Percentiles rank a stretch among this genome's conserved stretches.
Evolutionary conservation across 1,284 basidiomycete genomes (phyloP).

Genomic region (Moesziomyces antarcticus): DNA sequence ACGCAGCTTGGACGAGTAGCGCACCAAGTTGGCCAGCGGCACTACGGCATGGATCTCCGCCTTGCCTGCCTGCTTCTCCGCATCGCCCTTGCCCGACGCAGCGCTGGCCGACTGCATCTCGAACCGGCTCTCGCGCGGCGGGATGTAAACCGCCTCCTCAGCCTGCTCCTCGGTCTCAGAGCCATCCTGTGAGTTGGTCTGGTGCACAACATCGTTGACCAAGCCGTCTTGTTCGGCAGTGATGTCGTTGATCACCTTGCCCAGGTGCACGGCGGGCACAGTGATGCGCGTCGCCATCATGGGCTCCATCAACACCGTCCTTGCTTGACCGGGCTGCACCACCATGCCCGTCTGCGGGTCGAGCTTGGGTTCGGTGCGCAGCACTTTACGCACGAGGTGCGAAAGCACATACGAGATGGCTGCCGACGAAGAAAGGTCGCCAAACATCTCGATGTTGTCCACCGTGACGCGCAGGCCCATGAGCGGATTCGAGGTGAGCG

Average conservation of each 20-base stretch:
- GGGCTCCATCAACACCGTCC: slow-evolving; percentile 63
- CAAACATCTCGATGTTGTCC: slow-evolving; percentile 43
- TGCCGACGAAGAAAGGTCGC: slow-evolving; percentile 48
- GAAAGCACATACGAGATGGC: slow-evolving; percentile 52
- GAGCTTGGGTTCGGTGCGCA: slow-evolving; percentile 28
- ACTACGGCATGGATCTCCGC: slow-evolving; percentile 71
- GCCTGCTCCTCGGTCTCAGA: slow-evolving; percentile 68
- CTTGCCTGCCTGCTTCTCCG: slow-evolving; percentile 22
- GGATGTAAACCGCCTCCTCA: slow-evolving; percentile 76
- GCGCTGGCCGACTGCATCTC: slow-evolving; percentile 74
- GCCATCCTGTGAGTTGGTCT: slow-evolving; percentile 69
- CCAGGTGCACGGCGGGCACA: slow-evolving; percentile 45
- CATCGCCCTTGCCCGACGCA: slow-evolving; percentile 64
- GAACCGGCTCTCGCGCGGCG: slow-evolving; percentile 73
- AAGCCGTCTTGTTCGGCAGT: slow-evolving; percentile 58
- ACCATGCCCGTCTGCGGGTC: slow-evolving; percentile 12
- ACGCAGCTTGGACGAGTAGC: slow-evolving; percentile 81
- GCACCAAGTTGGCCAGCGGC: slow-evolving; percentile 81
- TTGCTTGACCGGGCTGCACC: not conserved
- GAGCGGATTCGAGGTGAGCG: slow-evolving; percentile 59
- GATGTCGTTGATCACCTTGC: slow-evolving; percentile 62
- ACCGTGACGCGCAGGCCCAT: slow-evolving; percentile 49
- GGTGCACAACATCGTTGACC: slow-evolving; percentile 58
- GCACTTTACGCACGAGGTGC: slow-evolving; percentile 40
- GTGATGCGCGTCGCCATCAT: slow-evolving; percentile 61